Conservation (phyloP, 176 grass and related monocot species). For the Carex myosuroides region DNA sequence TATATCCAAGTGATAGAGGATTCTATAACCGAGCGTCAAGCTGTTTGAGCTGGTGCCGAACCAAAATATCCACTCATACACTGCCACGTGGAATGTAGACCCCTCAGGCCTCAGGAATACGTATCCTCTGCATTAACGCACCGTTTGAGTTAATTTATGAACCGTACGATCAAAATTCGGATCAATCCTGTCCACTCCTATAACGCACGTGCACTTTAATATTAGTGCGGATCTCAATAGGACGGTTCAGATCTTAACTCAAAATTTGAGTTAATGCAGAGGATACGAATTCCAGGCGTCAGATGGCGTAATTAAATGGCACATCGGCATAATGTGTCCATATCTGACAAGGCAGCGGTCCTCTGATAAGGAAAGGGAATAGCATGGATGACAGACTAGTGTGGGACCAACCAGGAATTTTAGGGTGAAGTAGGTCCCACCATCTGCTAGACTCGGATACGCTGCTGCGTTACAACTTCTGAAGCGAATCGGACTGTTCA, state of each 20-base stretch:
- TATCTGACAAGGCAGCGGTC: constrained; percentile 15
- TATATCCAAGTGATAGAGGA: too few relatives aligned
- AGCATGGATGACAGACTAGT: not conserved
- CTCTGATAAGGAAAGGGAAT: not conserved
- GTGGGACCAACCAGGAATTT: not conserved
- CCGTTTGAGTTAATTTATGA: too few relatives aligned
- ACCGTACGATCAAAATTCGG: too few relatives aligned
- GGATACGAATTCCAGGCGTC: too few relatives aligned
- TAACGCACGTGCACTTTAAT: too few relatives aligned
- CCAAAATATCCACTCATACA: not conserved
- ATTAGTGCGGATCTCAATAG: too few relatives aligned
- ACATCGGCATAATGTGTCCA: constrained; percentile 11
- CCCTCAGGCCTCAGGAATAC: too few relatives aligned
- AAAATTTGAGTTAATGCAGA: too few relatives aligned
- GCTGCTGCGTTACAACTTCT: not conserved
- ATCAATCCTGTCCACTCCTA: too few relatives aligned
- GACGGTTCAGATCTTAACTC: too few relatives aligned
- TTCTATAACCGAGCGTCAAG: not conserved
- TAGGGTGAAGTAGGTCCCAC: not conserved
- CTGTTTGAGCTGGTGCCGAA: not conserved
- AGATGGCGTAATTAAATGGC: not conserved
- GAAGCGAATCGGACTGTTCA: not conserved
- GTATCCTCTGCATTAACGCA: too few relatives aligned
- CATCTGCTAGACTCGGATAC: not conserved
- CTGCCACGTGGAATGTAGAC: constrained; percentile 17